phyloP scores from a whole-genome alignment of 2,329 filamentous ascomycete species.

The Xylariaceae sp. region DNA sequence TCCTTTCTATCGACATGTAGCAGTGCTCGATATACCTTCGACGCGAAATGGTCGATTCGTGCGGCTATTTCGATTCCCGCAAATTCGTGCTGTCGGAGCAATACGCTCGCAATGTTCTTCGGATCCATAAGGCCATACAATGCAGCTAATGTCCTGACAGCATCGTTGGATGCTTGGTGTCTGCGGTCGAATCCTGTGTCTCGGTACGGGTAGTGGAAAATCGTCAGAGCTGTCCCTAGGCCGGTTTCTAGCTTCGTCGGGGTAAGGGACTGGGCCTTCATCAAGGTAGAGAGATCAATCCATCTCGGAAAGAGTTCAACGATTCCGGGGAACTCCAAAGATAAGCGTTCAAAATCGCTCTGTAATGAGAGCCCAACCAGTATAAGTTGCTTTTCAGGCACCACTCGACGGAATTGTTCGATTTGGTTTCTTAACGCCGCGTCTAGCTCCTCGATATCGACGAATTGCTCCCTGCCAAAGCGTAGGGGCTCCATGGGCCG shows the following conservation, averaged over 20 bases:
- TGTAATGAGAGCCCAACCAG: conserved; percentile 13
- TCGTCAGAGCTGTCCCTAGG: neutral
- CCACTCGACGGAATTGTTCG: neutral
- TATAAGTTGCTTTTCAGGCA: neutral
- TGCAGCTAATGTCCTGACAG: conserved; percentile 10
- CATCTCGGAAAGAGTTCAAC: conserved; percentile 10
- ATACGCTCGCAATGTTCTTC: neutral
- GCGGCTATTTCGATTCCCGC: neutral
- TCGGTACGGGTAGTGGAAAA: neutral
- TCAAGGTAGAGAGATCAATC: conserved; percentile 16
- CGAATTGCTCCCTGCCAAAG: neutral
- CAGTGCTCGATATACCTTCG: neutral
- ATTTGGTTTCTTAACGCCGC: neutral
- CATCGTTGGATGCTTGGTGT: conserved; percentile 1
- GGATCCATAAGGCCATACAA: conserved; percentile 7
- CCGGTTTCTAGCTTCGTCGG: neutral
- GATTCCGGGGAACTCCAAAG: conserved; percentile 6
- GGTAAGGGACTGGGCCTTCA: neutral
- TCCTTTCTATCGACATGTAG: neutral
- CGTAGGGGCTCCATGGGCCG: neutral
- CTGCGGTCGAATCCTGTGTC: neutral
- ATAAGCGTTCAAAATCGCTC: conserved; percentile 9
- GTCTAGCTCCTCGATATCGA: conserved; percentile 16
- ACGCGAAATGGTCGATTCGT: neutral
- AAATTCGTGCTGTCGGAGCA: neutral